These are phyloP conservation scores for Phallus indusiatus DNA, from an alignment of 768 basidiomycete genomes.

Conservation along the genomic window DNA sequence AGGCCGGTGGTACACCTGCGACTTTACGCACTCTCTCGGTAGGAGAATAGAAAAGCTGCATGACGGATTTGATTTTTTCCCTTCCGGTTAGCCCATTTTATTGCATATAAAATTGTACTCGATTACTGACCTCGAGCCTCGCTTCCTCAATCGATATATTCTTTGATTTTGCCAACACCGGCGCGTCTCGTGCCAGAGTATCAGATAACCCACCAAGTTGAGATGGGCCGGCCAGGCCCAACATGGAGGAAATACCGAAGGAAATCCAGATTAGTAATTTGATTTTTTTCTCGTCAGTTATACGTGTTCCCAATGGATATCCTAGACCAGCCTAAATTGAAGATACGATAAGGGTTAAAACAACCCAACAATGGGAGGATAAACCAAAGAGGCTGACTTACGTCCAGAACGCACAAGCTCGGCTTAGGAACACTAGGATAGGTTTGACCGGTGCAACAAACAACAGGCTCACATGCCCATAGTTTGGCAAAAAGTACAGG, in stretches of 20 bases:
- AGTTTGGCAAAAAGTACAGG: neutral
- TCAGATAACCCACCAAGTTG: neutral
- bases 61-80: neutral
- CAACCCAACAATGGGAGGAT: no score
- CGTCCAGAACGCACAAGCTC: neutral
- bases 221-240: neutral
- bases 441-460: neutral
- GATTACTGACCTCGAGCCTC: neutral
- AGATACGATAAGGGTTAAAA: no score
- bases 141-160: neutral
- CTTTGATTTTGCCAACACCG: neutral
- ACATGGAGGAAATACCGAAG: neutral
- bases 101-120: neutral
- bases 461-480: neutral
- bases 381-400: neutral
- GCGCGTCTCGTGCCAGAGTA: neutral
- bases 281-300: neutral
- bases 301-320: neutral
- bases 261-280: neutral
- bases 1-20: neutral
- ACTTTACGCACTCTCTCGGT: neutral
- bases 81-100: neutral
- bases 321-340: neutral
- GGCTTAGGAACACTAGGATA: neutral
- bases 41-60: neutral